Conservation (phyloP, 306 rosid genomes). For the Datisca glomerata region DNA sequence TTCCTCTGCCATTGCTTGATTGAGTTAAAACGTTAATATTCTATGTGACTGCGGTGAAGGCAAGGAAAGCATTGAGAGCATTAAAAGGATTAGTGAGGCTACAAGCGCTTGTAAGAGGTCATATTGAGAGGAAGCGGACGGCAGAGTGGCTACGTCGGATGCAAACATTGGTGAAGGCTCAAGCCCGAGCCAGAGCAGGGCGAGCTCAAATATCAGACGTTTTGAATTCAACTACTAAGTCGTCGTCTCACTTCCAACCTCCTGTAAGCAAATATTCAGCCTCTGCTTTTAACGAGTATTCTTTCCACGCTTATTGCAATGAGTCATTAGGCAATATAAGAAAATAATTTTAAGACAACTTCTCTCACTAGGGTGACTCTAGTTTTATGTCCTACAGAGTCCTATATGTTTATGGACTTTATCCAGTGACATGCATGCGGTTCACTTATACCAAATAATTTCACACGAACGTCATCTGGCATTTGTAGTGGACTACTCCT, state of each 20-base stretch:
- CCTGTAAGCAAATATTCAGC: conserved; percentile 41
- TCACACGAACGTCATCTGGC: too few relatives aligned
- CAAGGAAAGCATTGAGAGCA: conserved; percentile 79
- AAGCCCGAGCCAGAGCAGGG: conserved; percentile 33
- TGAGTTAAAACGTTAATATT: not conserved
- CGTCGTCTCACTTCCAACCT: conserved; percentile 28
- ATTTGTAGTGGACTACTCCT: too few relatives aligned
- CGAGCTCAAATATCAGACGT: conserved; percentile 26
- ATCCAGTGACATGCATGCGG: too few relatives aligned
- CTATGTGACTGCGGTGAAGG: conserved; percentile 25
- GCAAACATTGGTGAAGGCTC: conserved; percentile 42
- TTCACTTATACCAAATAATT: too few relatives aligned
- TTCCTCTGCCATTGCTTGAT: not conserved
- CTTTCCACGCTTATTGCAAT: too few relatives aligned
- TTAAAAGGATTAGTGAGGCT: conserved; percentile 74
- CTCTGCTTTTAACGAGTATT: too few relatives aligned
- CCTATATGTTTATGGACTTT: too few relatives aligned
- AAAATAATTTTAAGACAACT: too few relatives aligned
- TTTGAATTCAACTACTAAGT: conserved; percentile 26
- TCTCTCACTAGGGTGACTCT: too few relatives aligned
- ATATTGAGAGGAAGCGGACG: conserved; percentile 58
- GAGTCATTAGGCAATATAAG: too few relatives aligned
- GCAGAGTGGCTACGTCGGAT: conserved; percentile 49
- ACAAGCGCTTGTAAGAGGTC: conserved; percentile 80
- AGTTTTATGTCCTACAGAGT: too few relatives aligned